Percentiles rank a stretch among this genome's conserved stretches.
These are phyloP conservation scores for Cyclotella atomus DNA, from an alignment of 108 stramenopile genomes.

Conservation along the genomic window DNA sequence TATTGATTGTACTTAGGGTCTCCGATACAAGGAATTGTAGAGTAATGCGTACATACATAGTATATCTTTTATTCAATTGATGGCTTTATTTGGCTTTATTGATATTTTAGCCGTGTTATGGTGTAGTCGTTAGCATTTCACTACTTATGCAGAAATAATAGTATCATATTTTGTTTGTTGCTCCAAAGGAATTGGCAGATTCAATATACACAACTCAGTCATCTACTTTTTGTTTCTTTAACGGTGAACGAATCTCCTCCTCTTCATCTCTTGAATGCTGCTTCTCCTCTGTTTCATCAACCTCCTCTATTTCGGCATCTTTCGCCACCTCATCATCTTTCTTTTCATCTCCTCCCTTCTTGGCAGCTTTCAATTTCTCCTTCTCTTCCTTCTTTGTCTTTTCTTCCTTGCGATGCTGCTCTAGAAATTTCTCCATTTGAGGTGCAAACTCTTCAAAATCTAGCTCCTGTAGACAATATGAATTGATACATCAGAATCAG, in stretches of 20 bases:
- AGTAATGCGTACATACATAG: slow-evolving; percentile 25
- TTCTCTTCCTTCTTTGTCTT: slow-evolving; percentile 80
- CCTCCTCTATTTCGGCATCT: not conserved
- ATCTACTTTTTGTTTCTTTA: slow-evolving; percentile 21
- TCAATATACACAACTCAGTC: not conserved
- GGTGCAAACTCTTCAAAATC: slow-evolving; percentile 85
- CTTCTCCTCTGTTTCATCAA: not conserved
- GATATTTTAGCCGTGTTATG: not conserved
- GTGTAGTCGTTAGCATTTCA: not conserved
- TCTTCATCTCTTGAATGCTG: not conserved
- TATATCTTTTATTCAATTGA: slow-evolving; percentile 10
- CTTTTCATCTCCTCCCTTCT: slow-evolving; percentile 28
- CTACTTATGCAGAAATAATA: not conserved
- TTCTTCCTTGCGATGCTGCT: slow-evolving; percentile 70
- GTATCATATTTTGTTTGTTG: not conserved
- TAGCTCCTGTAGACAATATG: slow-evolving; percentile 65
- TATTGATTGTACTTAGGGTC: too few species aligned
- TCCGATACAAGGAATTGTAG: not conserved
- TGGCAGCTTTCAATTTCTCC: slow-evolving; percentile 40
- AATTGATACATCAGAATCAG: not conserved
- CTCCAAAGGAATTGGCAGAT: not conserved
- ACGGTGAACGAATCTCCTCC: not conserved
- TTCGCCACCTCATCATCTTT: slow-evolving; percentile 14
- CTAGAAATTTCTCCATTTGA: slow-evolving; percentile 70
- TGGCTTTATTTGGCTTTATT: not conserved